Base-by-base conservation (phyloP, 495 filamentous ascomycete genomes). In the Daldinia caldariorum region DNA sequence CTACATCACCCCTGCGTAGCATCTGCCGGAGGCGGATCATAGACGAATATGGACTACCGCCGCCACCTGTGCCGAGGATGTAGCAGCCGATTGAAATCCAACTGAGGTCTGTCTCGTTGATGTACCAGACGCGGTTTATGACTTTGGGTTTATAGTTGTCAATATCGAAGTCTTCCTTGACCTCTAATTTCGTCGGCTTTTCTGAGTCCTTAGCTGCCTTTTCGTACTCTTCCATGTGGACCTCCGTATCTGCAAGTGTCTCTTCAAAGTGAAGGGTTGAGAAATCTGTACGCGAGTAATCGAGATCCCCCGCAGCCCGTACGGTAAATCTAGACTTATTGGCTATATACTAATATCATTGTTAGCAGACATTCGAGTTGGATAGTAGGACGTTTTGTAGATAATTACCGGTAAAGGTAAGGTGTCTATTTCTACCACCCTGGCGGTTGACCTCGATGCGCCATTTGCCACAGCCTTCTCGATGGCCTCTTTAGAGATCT, bases 21-120 rank as follows among this genome's bases (percentile, higher is more conserved):
- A 84, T 80, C n/a, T 81, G 74, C 0, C 81, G 76, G 10, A 85
- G 78, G 9, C 73, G 77, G 14, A 83, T 74, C 76, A 79, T 80
- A 16, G 79, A 73, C 6, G 80, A 70, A 54, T 84, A 85, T 9
- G 84, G 84, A 9, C 78, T 82, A 4, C 85, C 84, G 12, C 88
- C 88, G 0, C 88, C 88, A 7, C 87, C 88, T 0, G 84, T 86
- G 5, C 88, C 88, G 13, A 90, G 83, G 60, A 90, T 84, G 63
- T 87, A 86, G 69, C 86, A 87, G 1, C 88, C 88, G 22, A 81
- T 83, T 1, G 84, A 78, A 20, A 90, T 85, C 78, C 84, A 90
- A 12, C 74, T 43, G 5, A 89, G 79, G 74, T 90, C 88, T 0
- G 83, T 85, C 49, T 86, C 79, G 39, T 78, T 79, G 61, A 89